These are phyloP conservation scores for Pestalotiopsis fici DNA, from an alignment of 2,329 filamentous ascomycete species.

Conservation along the genomic window DNA sequence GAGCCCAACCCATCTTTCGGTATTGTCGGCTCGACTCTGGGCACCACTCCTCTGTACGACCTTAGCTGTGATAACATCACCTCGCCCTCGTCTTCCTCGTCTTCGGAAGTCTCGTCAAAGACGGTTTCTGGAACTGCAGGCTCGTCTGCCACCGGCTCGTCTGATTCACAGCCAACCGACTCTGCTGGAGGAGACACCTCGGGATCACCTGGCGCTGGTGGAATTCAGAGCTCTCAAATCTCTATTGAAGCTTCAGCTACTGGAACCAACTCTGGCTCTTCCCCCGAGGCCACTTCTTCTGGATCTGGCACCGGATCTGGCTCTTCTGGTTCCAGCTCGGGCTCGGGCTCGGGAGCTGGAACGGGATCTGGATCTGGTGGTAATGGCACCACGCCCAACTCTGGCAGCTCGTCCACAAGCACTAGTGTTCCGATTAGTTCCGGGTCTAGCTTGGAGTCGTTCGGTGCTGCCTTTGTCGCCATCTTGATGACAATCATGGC, in stretches of 20 bases:
- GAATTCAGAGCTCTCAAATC: constrained; percentile 13
- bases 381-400: neutral
- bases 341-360: constrained; percentile 13
- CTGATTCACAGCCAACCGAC: constrained; percentile 15
- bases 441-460: constrained; percentile 8
- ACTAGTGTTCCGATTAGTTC: neutral
- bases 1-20: constrained; percentile 72
- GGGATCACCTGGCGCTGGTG: constrained; percentile 12
- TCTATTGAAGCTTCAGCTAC: constrained; percentile 14
- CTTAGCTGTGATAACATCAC: constrained; percentile 54
- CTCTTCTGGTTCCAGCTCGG: constrained; percentile 21
- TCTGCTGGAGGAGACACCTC: constrained; percentile 12
- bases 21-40: constrained; percentile 58
- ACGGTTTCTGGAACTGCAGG: constrained; percentile 17
- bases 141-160: constrained; percentile 15
- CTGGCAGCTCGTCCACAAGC: constrained; percentile 1
- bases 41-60: constrained; percentile 60
- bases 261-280: constrained; percentile 16
- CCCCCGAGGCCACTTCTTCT: constrained; percentile 13
- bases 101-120: constrained; percentile 13
- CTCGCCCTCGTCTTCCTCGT: constrained; percentile 22
- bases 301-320: constrained; percentile 21
- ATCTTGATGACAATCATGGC: constrained; percentile 10
- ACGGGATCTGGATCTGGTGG: constrained; percentile 8
- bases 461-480: constrained; percentile 12